Evolutionary conservation across 2,329 filamentous ascomycete species (phyloP).

Genomic region (Cladorrhinum sp.): DNA sequence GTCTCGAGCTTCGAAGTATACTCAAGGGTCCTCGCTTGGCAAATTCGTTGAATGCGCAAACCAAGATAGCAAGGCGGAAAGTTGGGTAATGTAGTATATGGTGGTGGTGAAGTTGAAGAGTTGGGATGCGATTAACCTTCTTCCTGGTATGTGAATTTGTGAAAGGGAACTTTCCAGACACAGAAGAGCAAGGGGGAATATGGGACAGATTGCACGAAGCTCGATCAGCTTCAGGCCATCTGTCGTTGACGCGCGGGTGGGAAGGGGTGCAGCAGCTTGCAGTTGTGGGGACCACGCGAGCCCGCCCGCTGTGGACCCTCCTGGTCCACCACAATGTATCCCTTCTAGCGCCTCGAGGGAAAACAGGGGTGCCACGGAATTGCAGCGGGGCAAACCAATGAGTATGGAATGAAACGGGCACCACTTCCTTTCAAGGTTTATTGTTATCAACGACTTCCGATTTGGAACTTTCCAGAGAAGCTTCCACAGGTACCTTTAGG

Average conservation of each 20-base stretch:
- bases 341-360: not conserved
- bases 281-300: not conserved
- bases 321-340: too few species aligned
- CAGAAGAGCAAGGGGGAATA: slow-evolving; percentile 13
- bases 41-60: not conserved
- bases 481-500: too few species aligned
- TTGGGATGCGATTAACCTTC: too few species aligned
- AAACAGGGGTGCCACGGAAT: slow-evolving; percentile 16
- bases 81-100: not conserved
- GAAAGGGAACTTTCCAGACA: not conserved
- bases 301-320: slow-evolving; percentile 7
- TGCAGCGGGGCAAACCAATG: not conserved
- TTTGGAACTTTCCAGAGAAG: not conserved
- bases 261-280: not conserved
- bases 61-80: not conserved
- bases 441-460: not conserved
- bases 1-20: too few species aligned
- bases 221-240: slow-evolving; percentile 26
- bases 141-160: not conserved
- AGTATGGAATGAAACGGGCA: not conserved
- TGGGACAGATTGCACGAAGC: slow-evolving; percentile 30
- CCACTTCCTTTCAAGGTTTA: not conserved
- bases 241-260: slow-evolving; percentile 23
- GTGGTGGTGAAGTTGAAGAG: not conserved
- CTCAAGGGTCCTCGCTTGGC: too few species aligned